These are phyloP conservation scores for Fraxinus greggii DNA, from an alignment of 305 asterid species.

Conservation along the genomic window DNA sequence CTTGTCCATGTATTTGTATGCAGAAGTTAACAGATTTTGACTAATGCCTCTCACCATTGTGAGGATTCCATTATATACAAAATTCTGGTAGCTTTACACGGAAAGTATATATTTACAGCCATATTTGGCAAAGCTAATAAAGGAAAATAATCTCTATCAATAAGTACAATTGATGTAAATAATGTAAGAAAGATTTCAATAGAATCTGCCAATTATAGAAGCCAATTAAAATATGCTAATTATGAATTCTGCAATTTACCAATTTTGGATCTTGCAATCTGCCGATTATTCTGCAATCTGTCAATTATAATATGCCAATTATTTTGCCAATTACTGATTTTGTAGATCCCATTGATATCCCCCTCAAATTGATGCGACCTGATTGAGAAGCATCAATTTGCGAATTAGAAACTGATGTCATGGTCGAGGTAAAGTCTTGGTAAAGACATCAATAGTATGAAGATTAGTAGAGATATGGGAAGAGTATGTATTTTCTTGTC, in stretches of 20 bases:
- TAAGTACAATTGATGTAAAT: background rate
- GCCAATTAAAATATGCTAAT: background rate
- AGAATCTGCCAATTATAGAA: background rate
- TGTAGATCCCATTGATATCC: background rate
- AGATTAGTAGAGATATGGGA: background rate
- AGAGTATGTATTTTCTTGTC: background rate
- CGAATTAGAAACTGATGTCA: background rate
- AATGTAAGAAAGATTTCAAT: background rate
- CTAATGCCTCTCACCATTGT: background rate
- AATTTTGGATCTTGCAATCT: background rate
- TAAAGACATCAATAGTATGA: background rate
- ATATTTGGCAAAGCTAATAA: background rate
- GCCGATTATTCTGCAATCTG: background rate
- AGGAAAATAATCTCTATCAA: background rate
- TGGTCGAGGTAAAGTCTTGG: background rate
- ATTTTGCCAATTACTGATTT: background rate
- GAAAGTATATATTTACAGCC: background rate
- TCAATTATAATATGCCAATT: background rate
- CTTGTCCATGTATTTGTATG: background rate
- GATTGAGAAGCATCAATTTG: background rate
- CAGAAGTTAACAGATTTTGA: background rate
- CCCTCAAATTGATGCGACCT: background rate
- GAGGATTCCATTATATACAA: background rate
- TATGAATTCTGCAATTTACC: background rate
- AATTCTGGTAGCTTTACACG: background rate